Conservation (phyloP, 305 asterid species). For the Rubia peregrina region DNA sequence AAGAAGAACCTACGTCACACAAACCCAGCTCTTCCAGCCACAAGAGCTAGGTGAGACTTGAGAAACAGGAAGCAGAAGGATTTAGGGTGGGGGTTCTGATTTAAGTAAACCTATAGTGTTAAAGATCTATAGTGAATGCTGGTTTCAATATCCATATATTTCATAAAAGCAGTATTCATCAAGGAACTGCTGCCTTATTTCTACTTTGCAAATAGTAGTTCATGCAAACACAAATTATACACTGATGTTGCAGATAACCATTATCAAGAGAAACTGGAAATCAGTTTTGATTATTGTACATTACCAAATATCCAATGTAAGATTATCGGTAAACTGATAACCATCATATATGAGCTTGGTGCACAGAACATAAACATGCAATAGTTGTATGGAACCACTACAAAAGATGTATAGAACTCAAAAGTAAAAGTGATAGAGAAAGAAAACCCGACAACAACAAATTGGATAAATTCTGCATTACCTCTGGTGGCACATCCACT, state of each 20-base stretch:
- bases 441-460: not conserved
- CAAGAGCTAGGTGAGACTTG: too few species aligned
- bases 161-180: not conserved
- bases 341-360: not conserved
- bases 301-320: not conserved
- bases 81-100: too few species aligned
- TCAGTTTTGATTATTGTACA: too few species aligned
- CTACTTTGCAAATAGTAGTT: not conserved
- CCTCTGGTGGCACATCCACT: conserved; percentile 84
- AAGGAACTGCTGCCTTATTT: not conserved
- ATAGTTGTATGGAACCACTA: not conserved
- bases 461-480: conserved; percentile 20
- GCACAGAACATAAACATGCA: not conserved
- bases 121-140: not conserved
- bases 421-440: not conserved
- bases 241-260: not conserved
- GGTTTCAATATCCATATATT: not conserved
- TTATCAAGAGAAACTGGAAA: too few species aligned
- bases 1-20: not conserved
- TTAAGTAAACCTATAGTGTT: too few species aligned
- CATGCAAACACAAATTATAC: not conserved
- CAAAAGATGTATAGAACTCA: not conserved
- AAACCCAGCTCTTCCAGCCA: too few species aligned
- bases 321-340: not conserved
- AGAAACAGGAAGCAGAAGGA: too few species aligned